phyloP scores from a whole-genome alignment of 1,139 yeast species.

The Geotrichum carabidarum region DNA sequence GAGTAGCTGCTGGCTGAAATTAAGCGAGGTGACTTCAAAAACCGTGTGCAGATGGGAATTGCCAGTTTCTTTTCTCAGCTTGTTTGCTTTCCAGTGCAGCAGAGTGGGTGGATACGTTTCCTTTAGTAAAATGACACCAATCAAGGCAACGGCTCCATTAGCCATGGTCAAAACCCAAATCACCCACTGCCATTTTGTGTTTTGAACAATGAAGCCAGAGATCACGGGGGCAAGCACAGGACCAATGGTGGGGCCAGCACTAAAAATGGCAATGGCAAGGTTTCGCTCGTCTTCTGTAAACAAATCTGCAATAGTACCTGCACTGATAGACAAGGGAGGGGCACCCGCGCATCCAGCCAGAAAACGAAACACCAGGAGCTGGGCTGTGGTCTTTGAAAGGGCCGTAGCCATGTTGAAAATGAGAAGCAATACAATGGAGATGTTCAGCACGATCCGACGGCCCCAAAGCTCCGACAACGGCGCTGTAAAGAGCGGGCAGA shows the following conservation, averaged over 20 bases:
- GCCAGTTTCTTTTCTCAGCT: conserved; percentile 49
- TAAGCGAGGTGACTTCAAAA: conserved; percentile 43
- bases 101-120: conserved; percentile 61
- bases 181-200: conserved; percentile 53
- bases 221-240: conserved; percentile 59
- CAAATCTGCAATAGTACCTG: conserved; percentile 63
- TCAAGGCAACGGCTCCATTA: conserved; percentile 46
- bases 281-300: conserved; percentile 51
- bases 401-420: conserved; percentile 58
- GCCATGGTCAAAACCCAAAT: conserved; percentile 56
- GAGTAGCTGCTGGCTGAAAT: conserved; percentile 25
- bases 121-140: conserved; percentile 43
- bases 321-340: conserved; percentile 66
- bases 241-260: conserved; percentile 58
- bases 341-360: conserved; percentile 63
- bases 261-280: conserved; percentile 55
- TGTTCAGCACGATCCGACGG: conserved; percentile 47
- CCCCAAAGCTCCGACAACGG: conserved; percentile 61
- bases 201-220: conserved; percentile 52
- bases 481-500: conserved; percentile 56
- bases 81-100: conserved; percentile 45
- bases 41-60: conserved; percentile 54
- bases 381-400: conserved; percentile 48
- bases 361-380: conserved; percentile 54
- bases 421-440: conserved; percentile 48